Conservation (phyloP, 495 filamentous ascomycete genomes). For the Talaromyces wortmannii region DNA sequence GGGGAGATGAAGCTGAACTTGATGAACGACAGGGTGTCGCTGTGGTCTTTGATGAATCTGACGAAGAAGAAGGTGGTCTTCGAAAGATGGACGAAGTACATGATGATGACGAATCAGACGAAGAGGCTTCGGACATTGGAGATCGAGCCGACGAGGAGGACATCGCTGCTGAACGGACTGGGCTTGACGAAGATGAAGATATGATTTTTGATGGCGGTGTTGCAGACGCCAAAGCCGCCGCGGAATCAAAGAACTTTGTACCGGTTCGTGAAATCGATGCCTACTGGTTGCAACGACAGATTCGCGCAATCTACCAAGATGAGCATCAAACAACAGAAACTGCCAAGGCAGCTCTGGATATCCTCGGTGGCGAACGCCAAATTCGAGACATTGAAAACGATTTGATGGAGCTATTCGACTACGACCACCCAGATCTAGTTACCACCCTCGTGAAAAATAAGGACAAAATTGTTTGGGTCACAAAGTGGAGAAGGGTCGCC, state of each 20-base stretch:
- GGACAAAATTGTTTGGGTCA: constrained; percentile 92
- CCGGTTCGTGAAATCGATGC: constrained; percentile 87
- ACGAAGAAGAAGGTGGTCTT: constrained; percentile 79
- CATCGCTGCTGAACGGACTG: constrained; percentile 39
- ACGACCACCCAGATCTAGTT: constrained; percentile 90
- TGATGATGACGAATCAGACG: constrained; percentile 65
- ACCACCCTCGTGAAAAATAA: constrained; percentile 87
- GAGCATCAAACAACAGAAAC: constrained; percentile 88
- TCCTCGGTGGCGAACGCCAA: constrained; percentile 73
- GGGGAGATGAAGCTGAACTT: constrained; percentile 61
- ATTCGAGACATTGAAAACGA: constrained; percentile 96
- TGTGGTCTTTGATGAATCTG: constrained; percentile 92
- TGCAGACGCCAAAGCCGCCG: constrained; percentile 34
- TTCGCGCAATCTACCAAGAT: constrained; percentile 80
- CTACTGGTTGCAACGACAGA: constrained; percentile 93
- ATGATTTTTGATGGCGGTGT: constrained; percentile 67
- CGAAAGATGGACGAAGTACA: constrained; percentile 70
- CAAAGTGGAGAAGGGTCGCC: constrained; percentile 73
- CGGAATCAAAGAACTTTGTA: constrained; percentile 51
- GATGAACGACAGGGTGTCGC: constrained; percentile 95
- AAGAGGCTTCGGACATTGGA: constrained; percentile 56
- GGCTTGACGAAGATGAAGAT: constrained; percentile 49
- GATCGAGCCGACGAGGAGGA: constrained; percentile 42
- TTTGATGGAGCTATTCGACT: constrained; percentile 95
- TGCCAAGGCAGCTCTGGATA: constrained; percentile 70